Evolutionary conservation across 2,329 filamentous ascomycete genomes (phyloP), one percentile per base, ranked within the genome.

Genomic region (Colletotrichum lindemuthianum): DNA sequence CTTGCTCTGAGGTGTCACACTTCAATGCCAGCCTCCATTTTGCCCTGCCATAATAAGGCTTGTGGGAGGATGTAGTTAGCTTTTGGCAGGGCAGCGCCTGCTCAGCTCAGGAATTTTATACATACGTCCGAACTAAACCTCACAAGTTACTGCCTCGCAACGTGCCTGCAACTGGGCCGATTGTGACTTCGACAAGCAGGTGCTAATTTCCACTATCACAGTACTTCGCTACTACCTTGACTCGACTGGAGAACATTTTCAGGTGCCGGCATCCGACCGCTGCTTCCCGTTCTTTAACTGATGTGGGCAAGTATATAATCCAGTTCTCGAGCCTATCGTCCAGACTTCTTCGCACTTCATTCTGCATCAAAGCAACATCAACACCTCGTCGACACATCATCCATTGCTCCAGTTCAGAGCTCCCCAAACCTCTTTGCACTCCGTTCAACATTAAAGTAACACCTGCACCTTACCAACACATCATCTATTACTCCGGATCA

Each of bases 1-100:
- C 61, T 57, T 57, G 47, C 40, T 65, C 44, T 49, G 33, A 34
- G 47, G 57, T 56, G 57, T 51, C 58, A 56, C 51, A 61, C 58
- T 63, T 41, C 36, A 65, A 54, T 53, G 63, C 59, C 47, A 59
- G 52, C 51, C 56, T 63, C 51, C 16, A 37, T 40, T 41, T 40
- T 15, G 33, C n/a, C 24, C 58, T 56, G 36, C 12, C 10, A 41
- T 57, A 52, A 57, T 40, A 39, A 56, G 24, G 24, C 24, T 24
- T 24, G 24, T 24, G 24, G 24, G 24, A 24, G 24, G 4, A 24
- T 24, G 24, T 24, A 24, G 24, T 24, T 24, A 24, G 24, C 24
- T 24, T 24, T 24, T 24, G 3, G 24, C 24, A 24, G 24, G 4
- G 24, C 24, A 24, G 24, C 24, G 24, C 24, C 24, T 24, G 24